Evolutionary conservation across 2,329 filamentous ascomycete species (phyloP).

Genomic region (Fusarium chlamydosporum): DNA sequence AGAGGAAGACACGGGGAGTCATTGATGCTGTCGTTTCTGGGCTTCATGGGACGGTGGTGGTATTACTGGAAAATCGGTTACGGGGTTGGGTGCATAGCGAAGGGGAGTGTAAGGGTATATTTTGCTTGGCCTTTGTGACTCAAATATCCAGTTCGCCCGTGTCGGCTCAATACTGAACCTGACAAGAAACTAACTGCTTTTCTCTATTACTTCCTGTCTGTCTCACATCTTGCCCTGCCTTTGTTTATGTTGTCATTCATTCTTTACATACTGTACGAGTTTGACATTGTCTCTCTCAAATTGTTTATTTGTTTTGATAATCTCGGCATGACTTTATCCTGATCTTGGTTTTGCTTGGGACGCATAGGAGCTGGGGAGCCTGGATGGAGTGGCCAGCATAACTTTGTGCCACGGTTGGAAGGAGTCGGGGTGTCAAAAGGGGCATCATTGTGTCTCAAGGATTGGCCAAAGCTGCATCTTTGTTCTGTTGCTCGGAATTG

Average conservation of each 20-base stretch:
- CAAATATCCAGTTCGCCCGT: constrained; percentile 53
- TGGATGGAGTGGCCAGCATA: constrained; percentile 45
- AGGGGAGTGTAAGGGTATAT: constrained; percentile 60
- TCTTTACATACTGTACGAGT: constrained; percentile 19
- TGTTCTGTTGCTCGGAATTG: constrained; percentile 44
- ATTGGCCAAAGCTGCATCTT: constrained; percentile 46
- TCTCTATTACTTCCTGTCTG: constrained; percentile 41
- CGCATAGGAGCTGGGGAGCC: constrained; percentile 50
- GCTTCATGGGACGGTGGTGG: constrained; percentile 49
- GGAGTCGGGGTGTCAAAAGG: constrained; percentile 52
- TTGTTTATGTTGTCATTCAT: constrained; percentile 35
- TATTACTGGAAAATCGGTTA: constrained; percentile 61
- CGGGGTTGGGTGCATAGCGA: constrained; percentile 61
- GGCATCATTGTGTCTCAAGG: constrained; percentile 41
- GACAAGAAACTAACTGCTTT: constrained; percentile 47
- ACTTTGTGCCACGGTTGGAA: constrained; percentile 43
- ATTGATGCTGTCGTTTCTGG: constrained; percentile 14
- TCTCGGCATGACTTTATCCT: constrained; percentile 40
- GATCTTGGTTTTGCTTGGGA: constrained; percentile 45
- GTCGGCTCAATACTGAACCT: constrained; percentile 40
- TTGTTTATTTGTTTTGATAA: constrained; percentile 32
- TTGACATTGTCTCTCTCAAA: constrained; percentile 31
- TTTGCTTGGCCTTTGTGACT: constrained; percentile 56
- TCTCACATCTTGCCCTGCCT: constrained; percentile 39
- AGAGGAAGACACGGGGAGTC: constrained; percentile 9